Base-by-base conservation (phyloP, 169 alveolate species). In the Ichthyophthirius multifiliis region DNA sequence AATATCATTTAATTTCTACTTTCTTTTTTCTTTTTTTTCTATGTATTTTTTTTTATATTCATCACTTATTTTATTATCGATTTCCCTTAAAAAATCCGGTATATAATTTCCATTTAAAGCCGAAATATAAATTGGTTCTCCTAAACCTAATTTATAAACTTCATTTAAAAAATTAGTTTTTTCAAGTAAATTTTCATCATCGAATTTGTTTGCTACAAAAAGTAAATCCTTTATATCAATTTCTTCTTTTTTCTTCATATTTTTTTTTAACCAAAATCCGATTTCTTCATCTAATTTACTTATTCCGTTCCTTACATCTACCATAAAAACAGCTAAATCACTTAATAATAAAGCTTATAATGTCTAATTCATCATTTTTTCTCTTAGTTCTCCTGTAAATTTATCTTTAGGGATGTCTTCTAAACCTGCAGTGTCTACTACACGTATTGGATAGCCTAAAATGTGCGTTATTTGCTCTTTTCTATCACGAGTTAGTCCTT, bases 221-320 rank as follows among this genome's bases (percentile, higher is more conserved):
- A 55, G 18, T 30, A 46, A 12, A 44, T 43, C 41, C 15, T 39
- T 75, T 20, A 47, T 63, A 15, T 41, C 31, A 44, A 73, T 16
- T 43, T 65, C 62, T 35, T 43, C 41, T 15, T 39, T 74, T 34
- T 15, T 45, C 76, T 13, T 71, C 65, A 0, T 47, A n/a, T 16
- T 46, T 43, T 43, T 31, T 44, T 63, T 82, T 43, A 45, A 76
- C 86, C 88, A 90, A 43, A 73, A 46, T 48, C 90, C 88, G 7
- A 93, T 39, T 31, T 88, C 74, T 37, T 80, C 65, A 74, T 95
- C 98, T 32, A 83, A 75, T 2, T 90, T 83, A 20, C 93, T 91
- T 39, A 94, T 63, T 30, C 96, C 96, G 34, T 85, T 87, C 79
- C 88, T 86, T 1, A 94, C 92, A 75, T 94, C 97, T 5, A 94